phyloP scores from a whole-genome alignment of 2,329 filamentous ascomycete species.

The Diplodia corticola region DNA sequence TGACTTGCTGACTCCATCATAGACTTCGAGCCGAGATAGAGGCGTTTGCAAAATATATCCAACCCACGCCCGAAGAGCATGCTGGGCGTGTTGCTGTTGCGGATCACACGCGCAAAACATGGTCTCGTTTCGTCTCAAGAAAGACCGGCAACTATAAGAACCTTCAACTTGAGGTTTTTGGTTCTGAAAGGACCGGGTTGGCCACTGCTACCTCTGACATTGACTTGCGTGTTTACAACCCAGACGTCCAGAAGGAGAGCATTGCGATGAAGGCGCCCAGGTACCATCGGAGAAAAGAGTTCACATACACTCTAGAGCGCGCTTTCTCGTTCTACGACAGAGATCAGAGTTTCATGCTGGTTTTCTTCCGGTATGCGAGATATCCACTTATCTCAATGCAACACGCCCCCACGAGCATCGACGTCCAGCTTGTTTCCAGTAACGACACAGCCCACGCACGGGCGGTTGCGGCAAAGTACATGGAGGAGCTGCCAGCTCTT shows the following conservation, averaged over 20 bases:
- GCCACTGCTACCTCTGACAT: slow-evolving; percentile 56
- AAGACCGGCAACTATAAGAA: accelerated
- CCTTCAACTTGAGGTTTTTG: slow-evolving; percentile 47
- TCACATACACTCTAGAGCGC: background rate
- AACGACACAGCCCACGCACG: slow-evolving; percentile 44
- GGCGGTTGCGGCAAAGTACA: slow-evolving; percentile 48
- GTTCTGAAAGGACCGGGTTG: slow-evolving; percentile 56
- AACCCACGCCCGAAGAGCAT: slow-evolving; percentile 46
- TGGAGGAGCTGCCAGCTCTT: slow-evolving; percentile 52
- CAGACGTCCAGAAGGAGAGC: background rate
- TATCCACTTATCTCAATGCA: slow-evolving; percentile 45
- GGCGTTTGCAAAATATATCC: slow-evolving; percentile 48
- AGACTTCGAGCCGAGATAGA: slow-evolving; percentile 49
- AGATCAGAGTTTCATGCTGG: slow-evolving; percentile 26
- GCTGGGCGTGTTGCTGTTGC: slow-evolving; percentile 39
- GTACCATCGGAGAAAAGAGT: background rate
- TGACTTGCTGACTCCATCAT: background rate
- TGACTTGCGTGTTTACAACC: slow-evolving; percentile 47
- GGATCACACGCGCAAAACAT: slow-evolving; percentile 23
- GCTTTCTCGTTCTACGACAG: slow-evolving; percentile 7
- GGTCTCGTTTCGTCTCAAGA: slow-evolving; percentile 26
- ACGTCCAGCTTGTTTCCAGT: slow-evolving; percentile 54
- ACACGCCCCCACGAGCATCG: slow-evolving; percentile 51
- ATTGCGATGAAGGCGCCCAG: background rate
- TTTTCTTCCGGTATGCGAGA: slow-evolving; percentile 27